phyloP scores from a whole-genome alignment of 208 protist genomes.

The Leishmania guyanensis region DNA sequence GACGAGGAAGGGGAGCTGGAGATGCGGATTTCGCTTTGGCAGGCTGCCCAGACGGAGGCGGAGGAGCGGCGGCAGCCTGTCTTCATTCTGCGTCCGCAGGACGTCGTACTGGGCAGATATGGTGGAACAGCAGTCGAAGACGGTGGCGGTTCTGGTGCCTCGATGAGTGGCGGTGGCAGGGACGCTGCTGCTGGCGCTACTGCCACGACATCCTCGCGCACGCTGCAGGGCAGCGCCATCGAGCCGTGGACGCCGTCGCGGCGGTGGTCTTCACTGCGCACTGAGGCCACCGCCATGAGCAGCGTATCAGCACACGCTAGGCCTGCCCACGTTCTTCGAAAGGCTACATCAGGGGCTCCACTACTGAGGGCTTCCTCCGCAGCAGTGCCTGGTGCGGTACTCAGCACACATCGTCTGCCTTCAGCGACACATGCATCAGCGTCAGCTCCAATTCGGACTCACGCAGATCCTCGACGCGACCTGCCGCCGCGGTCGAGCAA shows the following conservation, averaged over 20 bases:
- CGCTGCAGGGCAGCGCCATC: not conserved
- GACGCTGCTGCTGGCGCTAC: not conserved
- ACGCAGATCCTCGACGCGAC: not conserved
- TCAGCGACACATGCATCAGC: not conserved
- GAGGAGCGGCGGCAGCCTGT: slow-evolving; percentile 41
- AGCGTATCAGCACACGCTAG: not conserved
- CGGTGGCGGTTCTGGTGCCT: not conserved
- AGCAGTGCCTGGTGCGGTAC: not conserved
- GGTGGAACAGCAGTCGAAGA: not conserved
- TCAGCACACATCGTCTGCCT: not conserved
- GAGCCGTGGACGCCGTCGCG: not conserved
- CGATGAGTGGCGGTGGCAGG: not conserved
- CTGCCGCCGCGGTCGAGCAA: not conserved
- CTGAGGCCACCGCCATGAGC: not conserved
- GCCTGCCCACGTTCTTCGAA: not conserved
- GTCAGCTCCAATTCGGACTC: not conserved
- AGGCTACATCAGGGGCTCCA: not conserved
- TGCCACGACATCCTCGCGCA: not conserved
- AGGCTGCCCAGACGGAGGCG: slow-evolving; percentile 29
- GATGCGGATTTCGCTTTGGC: slow-evolving; percentile 32
- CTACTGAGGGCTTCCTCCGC: not conserved
- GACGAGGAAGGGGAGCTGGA: slow-evolving; percentile 35
- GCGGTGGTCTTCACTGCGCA: not conserved
- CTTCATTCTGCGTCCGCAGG: slow-evolving; percentile 35
- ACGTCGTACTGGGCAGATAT: slow-evolving; percentile 32